Base-by-base conservation (phyloP, 2,329 filamentous ascomycete species). In the Hypoxylon sp. region DNA sequence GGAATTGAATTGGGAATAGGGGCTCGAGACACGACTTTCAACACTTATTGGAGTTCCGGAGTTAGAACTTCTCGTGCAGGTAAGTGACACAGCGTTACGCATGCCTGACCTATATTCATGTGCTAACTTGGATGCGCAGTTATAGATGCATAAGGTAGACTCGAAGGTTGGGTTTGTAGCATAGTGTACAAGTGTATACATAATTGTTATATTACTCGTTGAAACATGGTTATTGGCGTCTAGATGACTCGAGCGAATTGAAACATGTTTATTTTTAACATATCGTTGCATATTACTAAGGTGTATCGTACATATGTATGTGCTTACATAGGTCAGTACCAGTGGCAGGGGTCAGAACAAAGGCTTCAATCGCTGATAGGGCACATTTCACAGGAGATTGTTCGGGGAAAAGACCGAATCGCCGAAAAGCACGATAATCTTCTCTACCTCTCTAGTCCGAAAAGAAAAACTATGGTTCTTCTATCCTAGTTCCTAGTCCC, bases 1-100 rank as follows among this genome's bases (percentile, higher is more conserved):
- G 53, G 30, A 21, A 52, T 46, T 60, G 56, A 25, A 47, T 32
- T 59, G 47, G 34, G 30, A 45, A 61, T 54, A 50, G 19, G 39
- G 46, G 12, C 27, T 43, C 8, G 19, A 41, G 25, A 19, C 43
- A 27, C 46, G 30, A 34, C 47, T 30, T 47, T 50, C 14, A 41
- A 25, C 19, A 47, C 25, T 50, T 54, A 30, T 59, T 45, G 27
- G 47, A 19, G 59, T 25, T 46, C 25, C 21, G 66, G 63, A 48
- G 66, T 69, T 65, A 51, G 46, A 45, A 50, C 34, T 39, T n/a
- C 41, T 51, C 47, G 19, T 60, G 43, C 62, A 60, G 62, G 65
- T 65, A 57, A 50, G 65, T 61, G 12, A 12, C 19, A 32, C 39
- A 32, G 21, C 19, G 23, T 52, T 46, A 16, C 45, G 14, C 8